Percentiles rank a stretch among this genome's conserved stretches.
Conservation (phyloP, 2,329 filamentous ascomycete genomes). For the Penicillium sclerotigenum region DNA sequence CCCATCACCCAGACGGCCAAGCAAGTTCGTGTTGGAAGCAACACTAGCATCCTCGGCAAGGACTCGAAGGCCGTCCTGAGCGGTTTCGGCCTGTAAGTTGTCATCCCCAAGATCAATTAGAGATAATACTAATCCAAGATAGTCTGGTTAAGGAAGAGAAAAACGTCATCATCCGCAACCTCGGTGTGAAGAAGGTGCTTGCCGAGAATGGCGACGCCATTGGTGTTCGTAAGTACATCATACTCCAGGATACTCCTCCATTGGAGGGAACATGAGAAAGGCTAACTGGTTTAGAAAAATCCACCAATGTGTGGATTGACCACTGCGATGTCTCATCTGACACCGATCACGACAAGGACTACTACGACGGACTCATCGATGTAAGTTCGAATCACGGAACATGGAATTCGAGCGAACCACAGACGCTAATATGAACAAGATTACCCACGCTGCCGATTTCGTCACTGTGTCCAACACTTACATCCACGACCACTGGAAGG, state of each 20-base stretch:
- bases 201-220: slow-evolving; percentile 59
- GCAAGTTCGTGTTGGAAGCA: slow-evolving; percentile 48
- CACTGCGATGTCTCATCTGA: slow-evolving; percentile 64
- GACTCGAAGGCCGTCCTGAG: slow-evolving; percentile 55
- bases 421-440: slow-evolving; percentile 12
- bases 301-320: slow-evolving; percentile 62
- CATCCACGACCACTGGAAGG: slow-evolving; percentile 61
- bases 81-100: slow-evolving; percentile 37
- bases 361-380: slow-evolving; percentile 66
- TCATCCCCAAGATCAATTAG: slow-evolving; percentile 18
- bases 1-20: slow-evolving; percentile 43
- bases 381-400: slow-evolving; percentile 14
- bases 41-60: slow-evolving; percentile 53
- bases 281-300: slow-evolving; percentile 21
- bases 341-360: slow-evolving; percentile 61
- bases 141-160: slow-evolving; percentile 54
- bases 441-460: slow-evolving; percentile 62
- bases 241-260: neutral
- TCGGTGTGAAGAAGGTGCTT: slow-evolving; percentile 57
- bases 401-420: neutral
- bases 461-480: slow-evolving; percentile 51
- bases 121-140: slow-evolving; percentile 24
- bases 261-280: slow-evolving; percentile 21
- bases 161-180: slow-evolving; percentile 63
- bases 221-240: slow-evolving; percentile 49